Conservation (phyloP, 306 rosid genomes). For the Gillenia trifoliata region DNA sequence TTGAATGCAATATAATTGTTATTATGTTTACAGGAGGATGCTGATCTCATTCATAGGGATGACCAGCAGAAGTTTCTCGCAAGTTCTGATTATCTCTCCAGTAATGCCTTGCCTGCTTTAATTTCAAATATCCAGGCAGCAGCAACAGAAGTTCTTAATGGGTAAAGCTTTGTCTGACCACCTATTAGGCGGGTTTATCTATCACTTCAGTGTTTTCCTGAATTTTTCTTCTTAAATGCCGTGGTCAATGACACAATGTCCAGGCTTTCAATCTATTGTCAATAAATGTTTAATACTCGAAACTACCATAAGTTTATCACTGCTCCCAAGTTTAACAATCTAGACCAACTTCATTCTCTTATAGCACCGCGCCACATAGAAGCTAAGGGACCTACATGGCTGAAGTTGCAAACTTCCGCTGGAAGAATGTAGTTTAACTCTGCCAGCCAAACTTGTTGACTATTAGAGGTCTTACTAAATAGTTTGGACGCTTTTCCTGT, state of each 20-base stretch:
- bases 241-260: neutral
- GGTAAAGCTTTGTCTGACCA: conserved; percentile 48
- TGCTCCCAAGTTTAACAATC: neutral
- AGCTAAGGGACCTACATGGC: neutral
- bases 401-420: neutral
- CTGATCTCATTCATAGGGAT: conserved; percentile 56
- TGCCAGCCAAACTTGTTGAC: neutral
- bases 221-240: neutral
- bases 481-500: conserved; percentile 23
- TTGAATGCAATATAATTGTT: neutral
- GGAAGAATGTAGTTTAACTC: conserved; percentile 1
- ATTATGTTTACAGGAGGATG: conserved; percentile 57
- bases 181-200: conserved; percentile 7
- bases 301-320: neutral
- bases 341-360: neutral
- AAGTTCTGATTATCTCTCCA: conserved; percentile 70
- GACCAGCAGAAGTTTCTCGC: conserved; percentile 86
- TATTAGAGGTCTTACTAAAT: conserved; percentile 2
- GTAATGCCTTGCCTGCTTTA: conserved; percentile 58
- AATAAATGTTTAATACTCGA: neutral
- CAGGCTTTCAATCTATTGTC: neutral
- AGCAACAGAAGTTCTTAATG: conserved; percentile 64
- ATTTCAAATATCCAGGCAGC: conserved; percentile 67
- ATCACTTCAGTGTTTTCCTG: neutral
- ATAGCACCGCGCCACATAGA: neutral